A percentile compares a stretch with the other conserved stretches of the same genome.
Evolutionary conservation across 2,329 filamentous ascomycete genomes (phyloP).

Genomic region (Colletotrichum brevisporum): DNA sequence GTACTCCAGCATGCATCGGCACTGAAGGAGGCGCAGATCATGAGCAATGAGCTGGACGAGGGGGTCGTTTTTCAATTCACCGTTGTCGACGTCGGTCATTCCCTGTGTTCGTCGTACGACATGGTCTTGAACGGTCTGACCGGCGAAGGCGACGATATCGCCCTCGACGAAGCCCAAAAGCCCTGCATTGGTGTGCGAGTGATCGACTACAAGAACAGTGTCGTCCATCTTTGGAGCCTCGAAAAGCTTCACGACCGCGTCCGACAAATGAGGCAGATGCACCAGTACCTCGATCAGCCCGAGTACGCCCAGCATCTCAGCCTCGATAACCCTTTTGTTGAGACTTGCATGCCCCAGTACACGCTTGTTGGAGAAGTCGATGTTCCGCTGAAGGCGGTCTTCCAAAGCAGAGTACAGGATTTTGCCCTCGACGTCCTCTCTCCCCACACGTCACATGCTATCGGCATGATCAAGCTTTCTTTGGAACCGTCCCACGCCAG

Average conservation of each 20-base stretch:
- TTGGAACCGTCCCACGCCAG: slow-evolving; percentile 94
- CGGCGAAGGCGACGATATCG: slow-evolving; percentile 85
- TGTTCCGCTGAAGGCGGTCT: slow-evolving; percentile 92
- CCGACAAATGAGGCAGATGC: slow-evolving; percentile 94
- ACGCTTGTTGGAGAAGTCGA: slow-evolving; percentile 94
- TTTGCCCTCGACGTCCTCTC: slow-evolving; percentile 92
- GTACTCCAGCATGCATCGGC: slow-evolving; percentile 89
- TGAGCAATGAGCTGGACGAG: slow-evolving; percentile 97
- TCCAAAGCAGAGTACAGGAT: slow-evolving; percentile 94
- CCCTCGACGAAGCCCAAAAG: slow-evolving; percentile 85
- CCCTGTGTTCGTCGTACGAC: slow-evolving; percentile 93
- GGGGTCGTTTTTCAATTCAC: slow-evolving; percentile 95
- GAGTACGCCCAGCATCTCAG: slow-evolving; percentile 95
- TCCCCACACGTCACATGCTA: slow-evolving; percentile 89
- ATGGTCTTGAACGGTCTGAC: slow-evolving; percentile 93
- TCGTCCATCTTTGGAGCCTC: slow-evolving; percentile 94
- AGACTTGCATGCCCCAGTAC: slow-evolving; percentile 91
- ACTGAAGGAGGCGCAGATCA: slow-evolving; percentile 95
- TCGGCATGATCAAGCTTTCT: slow-evolving; percentile 91
- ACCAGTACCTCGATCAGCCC: slow-evolving; percentile 95
- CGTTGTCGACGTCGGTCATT: slow-evolving; percentile 89
- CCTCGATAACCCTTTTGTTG: slow-evolving; percentile 92
- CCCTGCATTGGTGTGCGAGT: slow-evolving; percentile 93
- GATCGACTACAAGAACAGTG: slow-evolving; percentile 88
- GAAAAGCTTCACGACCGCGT: slow-evolving; percentile 92